Percentiles rank a stretch among this genome's conserved stretches.
phyloP scores from a whole-genome alignment of 2,329 filamentous ascomycete genomes.

The Neurospora sp. region DNA sequence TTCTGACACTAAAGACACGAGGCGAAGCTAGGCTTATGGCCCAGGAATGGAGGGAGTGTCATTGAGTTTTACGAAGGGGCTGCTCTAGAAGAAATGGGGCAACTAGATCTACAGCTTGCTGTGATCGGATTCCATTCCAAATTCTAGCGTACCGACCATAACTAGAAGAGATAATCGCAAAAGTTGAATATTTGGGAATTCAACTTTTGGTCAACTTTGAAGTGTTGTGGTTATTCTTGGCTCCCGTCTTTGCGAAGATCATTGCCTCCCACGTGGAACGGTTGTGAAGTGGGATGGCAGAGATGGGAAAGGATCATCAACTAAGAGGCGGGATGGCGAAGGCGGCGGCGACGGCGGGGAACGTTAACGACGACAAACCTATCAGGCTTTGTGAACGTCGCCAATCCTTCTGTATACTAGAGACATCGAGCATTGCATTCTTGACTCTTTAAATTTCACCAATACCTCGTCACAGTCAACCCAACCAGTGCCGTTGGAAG shows the following conservation, averaged over 20 bases:
- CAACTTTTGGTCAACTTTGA: too few relatives aligned
- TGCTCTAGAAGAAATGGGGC: not conserved
- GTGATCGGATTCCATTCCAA: too few relatives aligned
- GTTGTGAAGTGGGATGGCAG: not conserved
- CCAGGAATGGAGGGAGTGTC: not conserved
- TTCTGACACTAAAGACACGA: too few relatives aligned
- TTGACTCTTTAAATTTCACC: not conserved
- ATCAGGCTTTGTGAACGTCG: not conserved
- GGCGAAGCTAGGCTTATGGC: not conserved
- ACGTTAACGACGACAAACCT: not conserved
- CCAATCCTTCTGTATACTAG: not conserved
- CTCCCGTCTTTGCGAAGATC: not conserved
- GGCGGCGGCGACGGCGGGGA: not conserved
- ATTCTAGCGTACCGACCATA: too few relatives aligned
- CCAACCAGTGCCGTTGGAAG: not conserved
- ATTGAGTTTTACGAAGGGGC: not conserved
- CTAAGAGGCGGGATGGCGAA: not conserved
- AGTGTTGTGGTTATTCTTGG: not conserved
- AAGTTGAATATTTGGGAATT: too few relatives aligned
- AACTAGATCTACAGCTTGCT: not conserved
- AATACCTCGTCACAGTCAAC: not conserved
- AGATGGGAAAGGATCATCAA: not conserved
- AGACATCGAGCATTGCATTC: not conserved
- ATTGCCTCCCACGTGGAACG: not conserved
- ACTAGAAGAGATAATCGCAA: too few relatives aligned